Evolutionary conservation across 768 basidiomycete genomes (phyloP).

Genomic region (Kwoniella sp.): DNA sequence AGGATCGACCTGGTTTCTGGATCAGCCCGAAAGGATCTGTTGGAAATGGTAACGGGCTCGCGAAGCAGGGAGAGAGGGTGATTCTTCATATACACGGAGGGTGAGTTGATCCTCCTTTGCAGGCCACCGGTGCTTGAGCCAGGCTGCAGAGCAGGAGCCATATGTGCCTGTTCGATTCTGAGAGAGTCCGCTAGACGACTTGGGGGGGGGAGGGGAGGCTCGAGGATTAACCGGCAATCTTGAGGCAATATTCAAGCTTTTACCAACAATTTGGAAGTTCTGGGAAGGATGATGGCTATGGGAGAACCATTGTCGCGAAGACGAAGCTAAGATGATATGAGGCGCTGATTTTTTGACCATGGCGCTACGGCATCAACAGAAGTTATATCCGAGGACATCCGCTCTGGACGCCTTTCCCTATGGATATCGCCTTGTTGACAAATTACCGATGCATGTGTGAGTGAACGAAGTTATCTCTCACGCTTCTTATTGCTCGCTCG

Average conservation of each 20-base stretch:
- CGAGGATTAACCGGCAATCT: no score
- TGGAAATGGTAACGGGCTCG: conserved; percentile 11
- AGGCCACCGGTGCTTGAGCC: no score
- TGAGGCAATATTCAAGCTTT: no score
- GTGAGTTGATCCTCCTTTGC: conserved; percentile 29
- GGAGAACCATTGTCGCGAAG: no score
- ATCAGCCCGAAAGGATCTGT: conserved; percentile 21
- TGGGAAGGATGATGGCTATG: no score
- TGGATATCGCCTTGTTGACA: conserved; percentile 37
- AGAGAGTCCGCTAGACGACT: no score
- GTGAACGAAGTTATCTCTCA: conserved; percentile 8
- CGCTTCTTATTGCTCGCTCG: not conserved
- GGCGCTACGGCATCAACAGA: no score
- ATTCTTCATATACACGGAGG: conserved; percentile 56
- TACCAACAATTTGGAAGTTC: no score
- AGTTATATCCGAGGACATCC: conserved; percentile 47
- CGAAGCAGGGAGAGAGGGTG: conserved; percentile 52
- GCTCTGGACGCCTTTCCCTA: conserved; percentile 31
- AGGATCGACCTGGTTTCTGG: conserved; percentile 37
- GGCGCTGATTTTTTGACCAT: conserved; percentile 5
- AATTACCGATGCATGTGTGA: conserved; percentile 23
- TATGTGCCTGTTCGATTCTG: not conserved
- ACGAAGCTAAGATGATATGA: no score
- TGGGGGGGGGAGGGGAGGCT: no score
- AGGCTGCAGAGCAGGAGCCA: no score